A percentile compares a stretch with the other conserved stretches of the same genome.
phyloP scores from a whole-genome alignment of 345 rosid genomes.

The Capsella bursapastoris region DNA sequence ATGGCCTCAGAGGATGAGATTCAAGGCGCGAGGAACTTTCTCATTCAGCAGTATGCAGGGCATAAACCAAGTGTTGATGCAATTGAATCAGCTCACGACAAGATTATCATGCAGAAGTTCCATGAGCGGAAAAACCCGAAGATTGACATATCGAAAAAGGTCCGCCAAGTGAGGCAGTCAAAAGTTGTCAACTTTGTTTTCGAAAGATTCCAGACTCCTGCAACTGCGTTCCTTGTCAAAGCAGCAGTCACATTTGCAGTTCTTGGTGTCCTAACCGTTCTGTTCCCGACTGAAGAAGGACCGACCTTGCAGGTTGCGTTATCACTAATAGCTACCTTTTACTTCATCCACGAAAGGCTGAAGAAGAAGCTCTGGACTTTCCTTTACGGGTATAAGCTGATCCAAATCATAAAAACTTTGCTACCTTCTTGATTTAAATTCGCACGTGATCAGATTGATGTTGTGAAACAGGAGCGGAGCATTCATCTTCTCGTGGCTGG shows the following conservation, averaged over 20 bases:
- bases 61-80: constrained; percentile 96
- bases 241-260: constrained; percentile 68
- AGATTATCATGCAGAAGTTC: constrained; percentile 92
- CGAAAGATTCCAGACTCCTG: constrained; percentile 79
- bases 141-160: constrained; percentile 73
- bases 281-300: constrained; percentile 98
- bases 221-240: constrained; percentile 61
- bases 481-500: constrained; percentile 81
- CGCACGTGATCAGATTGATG: constrained; percentile 12
- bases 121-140: constrained; percentile 86
- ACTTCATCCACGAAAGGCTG: constrained; percentile 76
- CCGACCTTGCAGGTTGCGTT: constrained; percentile 88
- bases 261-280: constrained; percentile 73
- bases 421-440: constrained; percentile 7
- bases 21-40: constrained; percentile 89
- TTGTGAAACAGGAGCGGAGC: constrained; percentile 70
- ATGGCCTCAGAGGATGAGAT: constrained; percentile 98
- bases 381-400: constrained; percentile 66
- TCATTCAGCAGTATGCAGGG: constrained; percentile 71
- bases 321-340: constrained; percentile 76
- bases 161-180: constrained; percentile 76
- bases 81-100: constrained; percentile 90
- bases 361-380: constrained; percentile 73
- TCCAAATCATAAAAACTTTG: neutral
- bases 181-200: constrained; percentile 64